Conservation (phyloP, 805 yeast species). For the Saccharomycopsis fermentans region DNA sequence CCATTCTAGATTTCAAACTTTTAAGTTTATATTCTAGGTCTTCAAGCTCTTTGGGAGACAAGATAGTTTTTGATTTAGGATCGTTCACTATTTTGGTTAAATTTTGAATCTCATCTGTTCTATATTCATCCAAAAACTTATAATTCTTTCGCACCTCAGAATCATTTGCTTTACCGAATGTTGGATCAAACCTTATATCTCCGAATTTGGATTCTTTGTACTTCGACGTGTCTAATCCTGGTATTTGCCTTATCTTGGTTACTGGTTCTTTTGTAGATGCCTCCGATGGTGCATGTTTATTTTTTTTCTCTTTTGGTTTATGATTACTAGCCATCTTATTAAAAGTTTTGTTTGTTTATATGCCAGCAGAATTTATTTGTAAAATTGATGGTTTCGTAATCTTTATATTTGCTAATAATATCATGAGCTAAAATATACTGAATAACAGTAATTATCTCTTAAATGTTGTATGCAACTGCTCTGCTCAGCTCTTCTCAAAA, state of each 20-base stretch:
- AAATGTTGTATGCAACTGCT: too few relatives aligned
- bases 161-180: constrained; percentile 79
- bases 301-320: constrained; percentile 3
- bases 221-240: constrained; percentile 26
- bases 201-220: constrained; percentile 38
- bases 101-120: constrained; percentile 59
- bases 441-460: too few relatives aligned
- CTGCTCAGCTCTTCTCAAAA: not conserved
- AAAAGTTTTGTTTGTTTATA: too few relatives aligned
- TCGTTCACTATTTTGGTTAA: constrained; percentile 49
- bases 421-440: too few relatives aligned
- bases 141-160: constrained; percentile 64
- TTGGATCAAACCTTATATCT: constrained; percentile 87
- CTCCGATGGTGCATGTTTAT: constrained; percentile 60
- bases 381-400: too few relatives aligned
- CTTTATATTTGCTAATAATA: too few relatives aligned
- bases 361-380: too few relatives aligned
- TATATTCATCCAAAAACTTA: constrained; percentile 75
- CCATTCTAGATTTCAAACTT: constrained; percentile 57
- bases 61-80: constrained; percentile 32
- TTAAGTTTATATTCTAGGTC: constrained; percentile 48
- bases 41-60: constrained; percentile 36
- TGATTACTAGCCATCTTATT: not conserved
- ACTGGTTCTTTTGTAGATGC: constrained; percentile 65
- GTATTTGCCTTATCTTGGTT: constrained; percentile 32